Evolutionary conservation across 2,329 filamentous ascomycete genomes (phyloP).

Genomic region (Penicillium griseofulvum): DNA sequence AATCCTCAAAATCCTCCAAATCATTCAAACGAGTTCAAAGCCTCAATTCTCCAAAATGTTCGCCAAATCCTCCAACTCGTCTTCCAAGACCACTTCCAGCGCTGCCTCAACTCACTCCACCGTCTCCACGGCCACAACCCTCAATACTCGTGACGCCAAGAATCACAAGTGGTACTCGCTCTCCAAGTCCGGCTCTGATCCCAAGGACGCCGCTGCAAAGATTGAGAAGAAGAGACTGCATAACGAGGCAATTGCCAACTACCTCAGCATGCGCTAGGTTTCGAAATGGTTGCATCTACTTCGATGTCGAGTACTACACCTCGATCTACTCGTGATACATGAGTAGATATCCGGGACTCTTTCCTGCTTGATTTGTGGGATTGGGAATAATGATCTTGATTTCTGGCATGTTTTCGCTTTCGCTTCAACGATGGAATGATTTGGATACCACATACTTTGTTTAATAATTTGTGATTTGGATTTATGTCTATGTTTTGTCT

Average conservation of each 20-base stretch:
- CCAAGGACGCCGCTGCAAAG: background rate
- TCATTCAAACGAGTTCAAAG: background rate
- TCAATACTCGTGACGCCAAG: conserved; percentile 19
- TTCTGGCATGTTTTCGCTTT: background rate
- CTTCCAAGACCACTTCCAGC: conserved; percentile 12
- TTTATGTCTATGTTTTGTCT: background rate
- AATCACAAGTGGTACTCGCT: conserved; percentile 23
- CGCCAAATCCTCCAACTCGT: conserved; percentile 11
- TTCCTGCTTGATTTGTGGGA: background rate
- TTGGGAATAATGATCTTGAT: background rate
- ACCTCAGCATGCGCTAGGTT: conserved; percentile 23
- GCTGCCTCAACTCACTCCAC: conserved; percentile 24
- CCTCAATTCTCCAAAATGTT: conserved; percentile 7
- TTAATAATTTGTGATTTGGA: background rate
- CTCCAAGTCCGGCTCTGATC: conserved; percentile 9
- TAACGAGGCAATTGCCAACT: conserved; percentile 24
- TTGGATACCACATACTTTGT: conserved; percentile 2
- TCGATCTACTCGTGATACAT: background rate
- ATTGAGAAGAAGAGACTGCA: conserved; percentile 15
- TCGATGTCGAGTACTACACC: background rate
- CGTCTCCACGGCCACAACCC: conserved; percentile 26
- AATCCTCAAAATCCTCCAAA: background rate
- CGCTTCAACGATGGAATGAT: conserved; percentile 15
- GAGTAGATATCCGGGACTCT: too few relatives aligned
- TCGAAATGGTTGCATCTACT: background rate